Base-by-base conservation (phyloP, 352 stramenopile genomes). In the Elongisporangium anandrum region DNA sequence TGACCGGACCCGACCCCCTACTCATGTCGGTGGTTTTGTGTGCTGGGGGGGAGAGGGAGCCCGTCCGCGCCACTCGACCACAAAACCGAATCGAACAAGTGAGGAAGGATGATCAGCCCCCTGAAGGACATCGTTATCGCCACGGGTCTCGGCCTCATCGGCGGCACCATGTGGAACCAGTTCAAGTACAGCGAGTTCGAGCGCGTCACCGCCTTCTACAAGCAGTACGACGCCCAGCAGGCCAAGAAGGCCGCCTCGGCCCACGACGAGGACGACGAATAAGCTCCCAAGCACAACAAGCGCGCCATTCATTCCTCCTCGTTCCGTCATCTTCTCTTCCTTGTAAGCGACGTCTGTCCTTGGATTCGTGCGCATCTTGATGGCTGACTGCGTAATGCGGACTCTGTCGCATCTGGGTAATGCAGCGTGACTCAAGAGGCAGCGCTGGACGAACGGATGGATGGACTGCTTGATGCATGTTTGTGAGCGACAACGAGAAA, bases 51-150 rank as follows among this genome's bases (percentile, higher is more conserved):
- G 34, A 45, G 34, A 45, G 34, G 34, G 34, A 45, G 34, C 13
- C 34, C 34, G 34, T 45, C 34, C 34, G 34, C 34, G 34, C 34
- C 34, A 45, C 34, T 45, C 34, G 34, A 45, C 34, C 34, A 45
- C 34, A 45, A 45, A 45, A 45, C 34, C 34, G 34, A 45, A 45
- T 45, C 34, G 34, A 45, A 45, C 34, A 45, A 45, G 34, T 45
- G 34, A 45, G 34, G 34, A 45, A 45, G 34, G 34, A 94, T 90
- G 82, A 77, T 90, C 66, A 93, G 79, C 63, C 82, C 83, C 10
- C 53, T 92, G 38, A 92, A 89, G 73, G 85, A 95, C 73, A 89
- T 95, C 56, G 54, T 87, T 34, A 79, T 95, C 68, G 85, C 72
- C 77, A 79, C 77, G 34, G 60, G 54, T 59, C 84, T 95, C 54